phyloP scores from a whole-genome alignment of 1,284 basidiomycete genomes.

The Cryptococcus depauperatus region DNA sequence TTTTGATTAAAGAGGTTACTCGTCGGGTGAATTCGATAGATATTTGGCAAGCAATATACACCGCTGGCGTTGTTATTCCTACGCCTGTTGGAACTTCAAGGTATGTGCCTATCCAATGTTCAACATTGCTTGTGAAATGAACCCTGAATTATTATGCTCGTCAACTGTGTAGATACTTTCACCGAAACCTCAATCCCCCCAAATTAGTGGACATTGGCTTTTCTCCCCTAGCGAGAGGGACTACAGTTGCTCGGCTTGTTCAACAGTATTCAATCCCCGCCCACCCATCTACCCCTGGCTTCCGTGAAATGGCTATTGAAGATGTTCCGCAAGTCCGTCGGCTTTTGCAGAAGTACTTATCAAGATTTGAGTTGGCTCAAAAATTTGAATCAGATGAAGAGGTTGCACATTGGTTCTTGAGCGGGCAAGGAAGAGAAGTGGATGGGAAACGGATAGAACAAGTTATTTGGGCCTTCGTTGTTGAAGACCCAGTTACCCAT shows the following conservation, averaged over 20 bases:
- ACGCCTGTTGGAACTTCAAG: constrained; percentile 64
- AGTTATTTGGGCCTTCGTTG: constrained; percentile 94
- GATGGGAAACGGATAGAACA: constrained; percentile 59
- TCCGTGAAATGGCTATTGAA: constrained; percentile 78
- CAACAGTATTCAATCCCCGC: constrained; percentile 60
- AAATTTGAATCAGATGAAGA: constrained; percentile 66
- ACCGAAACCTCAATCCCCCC: constrained; percentile 82
- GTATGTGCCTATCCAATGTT: not conserved
- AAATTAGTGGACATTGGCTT: constrained; percentile 92
- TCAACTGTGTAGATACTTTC: constrained; percentile 62
- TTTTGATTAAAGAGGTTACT: constrained; percentile 97
- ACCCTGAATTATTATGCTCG: not conserved
- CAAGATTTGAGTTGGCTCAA: constrained; percentile 76
- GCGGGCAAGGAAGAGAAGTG: constrained; percentile 64
- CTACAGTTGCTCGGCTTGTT: constrained; percentile 79
- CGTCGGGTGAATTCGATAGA: constrained; percentile 82
- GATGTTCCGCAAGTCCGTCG: constrained; percentile 68
- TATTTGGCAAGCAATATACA: constrained; percentile 97
- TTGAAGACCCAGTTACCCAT: constrained; percentile 78
- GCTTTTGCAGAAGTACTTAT: constrained; percentile 73
- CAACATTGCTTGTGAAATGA: no score
- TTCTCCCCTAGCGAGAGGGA: constrained; percentile 71
- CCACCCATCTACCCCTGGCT: constrained; percentile 51
- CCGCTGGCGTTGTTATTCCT: constrained; percentile 80
- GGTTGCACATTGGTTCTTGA: constrained; percentile 76